These are phyloP conservation scores for Yarrowia porcina DNA, from an alignment of 805 yeast species.

Conservation along the genomic window DNA sequence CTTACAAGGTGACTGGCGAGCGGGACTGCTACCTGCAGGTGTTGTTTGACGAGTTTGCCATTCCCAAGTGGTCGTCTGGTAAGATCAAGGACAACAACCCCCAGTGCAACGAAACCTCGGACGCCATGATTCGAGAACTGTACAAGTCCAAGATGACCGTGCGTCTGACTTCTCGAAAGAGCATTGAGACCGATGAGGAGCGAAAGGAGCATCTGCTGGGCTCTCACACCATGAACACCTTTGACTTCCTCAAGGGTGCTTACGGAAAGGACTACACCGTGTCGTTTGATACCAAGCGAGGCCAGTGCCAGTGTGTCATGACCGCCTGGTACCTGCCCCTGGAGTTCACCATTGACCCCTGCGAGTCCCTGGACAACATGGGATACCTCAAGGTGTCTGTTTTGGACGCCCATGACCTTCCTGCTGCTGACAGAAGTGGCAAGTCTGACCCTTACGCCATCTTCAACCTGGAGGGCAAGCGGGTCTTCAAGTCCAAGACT, in stretches of 20 bases:
- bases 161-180: slow-evolving; percentile 55
- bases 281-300: slow-evolving; percentile 52
- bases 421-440: slow-evolving; percentile 87
- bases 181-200: slow-evolving; percentile 45
- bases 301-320: slow-evolving; percentile 43
- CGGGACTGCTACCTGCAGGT: slow-evolving; percentile 67
- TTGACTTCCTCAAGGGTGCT: slow-evolving; percentile 61
- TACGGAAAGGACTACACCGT: slow-evolving; percentile 59
- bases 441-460: slow-evolving; percentile 88
- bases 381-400: slow-evolving; percentile 67
- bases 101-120: slow-evolving; percentile 57
- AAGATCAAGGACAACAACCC: slow-evolving; percentile 42
- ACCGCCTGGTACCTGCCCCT: slow-evolving; percentile 81
- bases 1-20: slow-evolving; percentile 50
- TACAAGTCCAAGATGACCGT: slow-evolving; percentile 66
- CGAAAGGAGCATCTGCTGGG: slow-evolving; percentile 43
- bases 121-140: slow-evolving; percentile 70
- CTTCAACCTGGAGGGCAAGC: slow-evolving; percentile 62
- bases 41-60: slow-evolving; percentile 72
- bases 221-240: slow-evolving; percentile 62
- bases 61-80: slow-evolving; percentile 58
- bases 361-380: slow-evolving; percentile 69
- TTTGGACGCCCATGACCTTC: slow-evolving; percentile 61
- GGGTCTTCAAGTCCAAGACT: slow-evolving; percentile 69
- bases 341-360: slow-evolving; percentile 56